Conservation (phyloP, 352 stramenopile genomes). For the Phytopythium montanum region DNA sequence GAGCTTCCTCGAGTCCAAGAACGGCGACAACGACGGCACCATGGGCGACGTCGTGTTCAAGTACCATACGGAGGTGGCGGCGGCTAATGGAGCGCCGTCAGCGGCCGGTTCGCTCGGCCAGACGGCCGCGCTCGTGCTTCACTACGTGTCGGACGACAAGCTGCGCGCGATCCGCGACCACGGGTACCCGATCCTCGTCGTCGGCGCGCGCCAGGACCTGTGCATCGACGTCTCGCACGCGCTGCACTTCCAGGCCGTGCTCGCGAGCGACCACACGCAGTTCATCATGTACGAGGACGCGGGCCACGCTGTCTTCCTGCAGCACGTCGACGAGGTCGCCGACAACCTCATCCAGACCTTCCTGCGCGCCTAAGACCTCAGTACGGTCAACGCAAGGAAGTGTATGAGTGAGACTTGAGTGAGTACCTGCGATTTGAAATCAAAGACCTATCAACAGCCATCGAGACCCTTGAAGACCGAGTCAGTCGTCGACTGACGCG, state of each 20-base stretch:
- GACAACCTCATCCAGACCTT: conserved; percentile 17
- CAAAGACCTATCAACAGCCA: not conserved
- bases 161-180: conserved; percentile 32
- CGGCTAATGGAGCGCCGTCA: conserved; percentile 15
- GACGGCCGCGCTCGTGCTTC: conserved; percentile 21
- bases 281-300: conserved; percentile 37
- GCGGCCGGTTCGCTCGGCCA: conserved; percentile 23
- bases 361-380: conserved; percentile 1
- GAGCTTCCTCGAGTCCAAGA: conserved; percentile 23
- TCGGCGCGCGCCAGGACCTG: conserved; percentile 29
- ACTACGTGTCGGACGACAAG: conserved; percentile 33
- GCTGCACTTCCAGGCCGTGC: conserved; percentile 27
- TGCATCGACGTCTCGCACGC: conserved; percentile 30
- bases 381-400: not conserved
- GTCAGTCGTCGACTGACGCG: not conserved
- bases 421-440: not conserved
- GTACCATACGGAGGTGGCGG: conserved; percentile 31
- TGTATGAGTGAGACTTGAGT: not conserved
- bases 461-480: not conserved
- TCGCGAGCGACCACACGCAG: conserved; percentile 33
- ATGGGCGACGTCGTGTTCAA: conserved; percentile 42
- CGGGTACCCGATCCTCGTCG: conserved; percentile 39
- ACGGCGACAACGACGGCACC: conserved; percentile 28
- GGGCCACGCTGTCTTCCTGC: conserved; percentile 37
- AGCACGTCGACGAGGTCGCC: conserved; percentile 40